These are phyloP conservation scores for Corynascus novoguineensis DNA, from an alignment of 495 filamentous ascomycete genomes.

Conservation along the genomic window DNA sequence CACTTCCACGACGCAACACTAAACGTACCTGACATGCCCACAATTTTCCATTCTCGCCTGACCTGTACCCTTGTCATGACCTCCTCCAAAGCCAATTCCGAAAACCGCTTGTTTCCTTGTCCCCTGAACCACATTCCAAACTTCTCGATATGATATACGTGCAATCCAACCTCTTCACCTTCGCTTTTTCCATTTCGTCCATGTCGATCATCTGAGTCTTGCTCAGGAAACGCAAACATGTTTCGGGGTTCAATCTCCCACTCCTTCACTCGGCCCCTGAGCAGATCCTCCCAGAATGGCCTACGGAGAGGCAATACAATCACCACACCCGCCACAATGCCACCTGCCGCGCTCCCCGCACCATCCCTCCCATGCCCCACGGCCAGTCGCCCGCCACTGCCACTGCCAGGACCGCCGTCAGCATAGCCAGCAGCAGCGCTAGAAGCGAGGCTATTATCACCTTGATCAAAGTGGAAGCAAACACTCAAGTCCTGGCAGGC, in stretches of 20 bases:
- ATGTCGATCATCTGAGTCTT: neutral
- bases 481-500: conserved; percentile 24
- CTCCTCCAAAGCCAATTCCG: conserved; percentile 23
- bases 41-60: conserved; percentile 20
- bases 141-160: conserved; percentile 35
- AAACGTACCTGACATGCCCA: conserved; percentile 28
- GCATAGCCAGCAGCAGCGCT: too few species aligned
- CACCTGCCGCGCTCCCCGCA: neutral
- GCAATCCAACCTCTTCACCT: conserved; percentile 27
- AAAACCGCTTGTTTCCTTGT: conserved; percentile 14
- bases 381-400: neutral
- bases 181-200: conserved; percentile 7
- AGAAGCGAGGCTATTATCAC: too few species aligned
- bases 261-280: conserved; percentile 65
- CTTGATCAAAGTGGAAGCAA: conserved; percentile 19
- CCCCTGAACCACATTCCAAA: neutral
- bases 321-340: conserved; percentile 19
- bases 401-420: neutral
- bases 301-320: conserved; percentile 25
- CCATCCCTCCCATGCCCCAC: neutral
- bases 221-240: conserved; percentile 42
- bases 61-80: conserved; percentile 13
- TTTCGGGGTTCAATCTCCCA: conserved; percentile 58
- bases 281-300: conserved; percentile 44
- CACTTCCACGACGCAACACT: neutral